Evolutionary conservation across 768 basidiomycete genomes (phyloP), one percentile per base, ranked within the genome.

Genomic region (Termitomyces sp.): DNA sequence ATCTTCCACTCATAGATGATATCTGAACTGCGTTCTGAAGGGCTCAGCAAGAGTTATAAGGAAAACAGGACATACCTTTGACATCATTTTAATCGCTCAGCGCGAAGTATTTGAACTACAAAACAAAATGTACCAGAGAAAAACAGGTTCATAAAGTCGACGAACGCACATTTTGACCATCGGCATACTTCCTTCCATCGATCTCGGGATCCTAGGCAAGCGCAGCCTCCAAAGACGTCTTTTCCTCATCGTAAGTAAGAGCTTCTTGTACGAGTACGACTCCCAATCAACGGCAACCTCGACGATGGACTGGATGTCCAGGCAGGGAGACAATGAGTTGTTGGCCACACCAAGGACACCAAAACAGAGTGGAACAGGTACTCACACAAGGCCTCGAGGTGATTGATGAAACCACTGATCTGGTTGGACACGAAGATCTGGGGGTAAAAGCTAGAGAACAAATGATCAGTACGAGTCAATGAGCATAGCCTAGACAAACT

Each of bases 391-490:
- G 86, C 97, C 77, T 98, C 97, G 11, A 99, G 86, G 58, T 96
- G 92, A 82, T 95, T 92, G 84, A 95, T 98, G 86, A 96, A 94
- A n/a, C 96, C 96, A 59, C 85, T 84, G 68, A 97, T 86, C 73
- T 90, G 91, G 82, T 98, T 98, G 57, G 92, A 95, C 95, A 93
- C 97, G 83, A 92, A 98, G 49, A 82, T 83, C 72, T 86, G 85
- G 19, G 82, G 75, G 79, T 98, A 95, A 72, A 83, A 92, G 79
- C 94, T 95, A 61, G 1, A 47, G 61, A 1, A 47, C 50, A 27
- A 38, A 42, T 27, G 17, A 41, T 49, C 17, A 59, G 49, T 5
- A 51, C 25, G 3, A 29, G 2, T 25, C 16, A 8, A 32, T 8
- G 17, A 31, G 1, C 19, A 43, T n/a, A 27, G 4, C 8, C 23